A percentile compares a stretch with the other conserved stretches of the same genome.
These are phyloP conservation scores for Xylaria sp. DNA, from an alignment of 2,329 filamentous ascomycete genomes.

Conservation along the genomic window DNA sequence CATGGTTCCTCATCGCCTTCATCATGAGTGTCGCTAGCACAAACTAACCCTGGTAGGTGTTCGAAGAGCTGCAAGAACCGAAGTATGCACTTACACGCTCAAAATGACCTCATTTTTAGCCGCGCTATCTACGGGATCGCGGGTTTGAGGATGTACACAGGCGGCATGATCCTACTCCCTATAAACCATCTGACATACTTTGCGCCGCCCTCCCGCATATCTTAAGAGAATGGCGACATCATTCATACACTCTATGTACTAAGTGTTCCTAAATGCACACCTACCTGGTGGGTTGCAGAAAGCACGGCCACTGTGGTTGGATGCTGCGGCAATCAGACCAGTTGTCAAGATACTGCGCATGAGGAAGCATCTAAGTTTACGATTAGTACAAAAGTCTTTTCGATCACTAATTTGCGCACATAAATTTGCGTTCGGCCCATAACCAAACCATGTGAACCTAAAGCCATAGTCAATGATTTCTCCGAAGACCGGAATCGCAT, in stretches of 20 bases:
- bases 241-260: constrained; percentile 14
- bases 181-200: constrained; percentile 25
- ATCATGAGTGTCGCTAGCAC: background rate
- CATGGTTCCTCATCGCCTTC: background rate
- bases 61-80: constrained; percentile 22
- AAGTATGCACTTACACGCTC: constrained; percentile 20
- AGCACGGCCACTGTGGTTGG: constrained; percentile 8
- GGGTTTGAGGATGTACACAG: constrained; percentile 23
- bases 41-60: constrained; percentile 11
- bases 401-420: constrained; percentile 22
- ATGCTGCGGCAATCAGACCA: constrained; percentile 18
- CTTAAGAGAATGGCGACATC: constrained; percentile 19
- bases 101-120: constrained; percentile 24
- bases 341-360: constrained; percentile 20
- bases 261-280: constrained; percentile 18
- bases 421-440: constrained; percentile 25
- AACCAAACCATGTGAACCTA: constrained; percentile 22
- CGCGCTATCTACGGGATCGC: constrained; percentile 15
- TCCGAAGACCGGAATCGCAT: constrained; percentile 25
- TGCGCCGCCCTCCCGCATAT: constrained; percentile 11
- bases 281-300: constrained; percentile 19
- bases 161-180: constrained; percentile 23
- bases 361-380: constrained; percentile 28
- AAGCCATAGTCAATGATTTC: constrained; percentile 25
- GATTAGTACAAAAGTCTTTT: constrained; percentile 23